These are phyloP conservation scores for Geotrichum phurueaensis DNA, from an alignment of 1,139 yeast genomes.

Conservation along the genomic window DNA sequence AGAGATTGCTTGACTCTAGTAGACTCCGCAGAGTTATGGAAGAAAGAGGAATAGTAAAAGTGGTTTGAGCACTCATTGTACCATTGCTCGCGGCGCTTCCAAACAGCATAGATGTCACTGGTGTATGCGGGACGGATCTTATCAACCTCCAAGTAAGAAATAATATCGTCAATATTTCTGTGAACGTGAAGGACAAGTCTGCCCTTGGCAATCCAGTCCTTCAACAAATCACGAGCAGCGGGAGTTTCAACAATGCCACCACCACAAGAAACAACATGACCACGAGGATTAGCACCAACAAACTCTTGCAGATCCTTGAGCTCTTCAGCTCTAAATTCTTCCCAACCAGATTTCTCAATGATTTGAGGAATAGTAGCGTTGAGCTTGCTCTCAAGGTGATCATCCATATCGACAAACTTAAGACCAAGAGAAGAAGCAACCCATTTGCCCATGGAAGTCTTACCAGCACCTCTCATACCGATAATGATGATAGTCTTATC, in stretches of 20 bases:
- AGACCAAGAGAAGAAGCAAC: slow-evolving; percentile 68
- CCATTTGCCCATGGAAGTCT: slow-evolving; percentile 79
- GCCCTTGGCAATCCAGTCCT: slow-evolving; percentile 49
- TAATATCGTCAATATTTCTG: slow-evolving; percentile 77
- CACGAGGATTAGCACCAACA: slow-evolving; percentile 45
- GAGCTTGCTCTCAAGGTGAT: slow-evolving; percentile 52
- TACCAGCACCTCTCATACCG: slow-evolving; percentile 99
- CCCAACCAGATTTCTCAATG: slow-evolving; percentile 78
- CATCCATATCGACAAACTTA: slow-evolving; percentile 72
- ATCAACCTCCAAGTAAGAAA: slow-evolving; percentile 66
- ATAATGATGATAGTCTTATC: slow-evolving; percentile 67
- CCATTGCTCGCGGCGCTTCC: slow-evolving; percentile 76
- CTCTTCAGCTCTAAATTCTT: slow-evolving; percentile 69
- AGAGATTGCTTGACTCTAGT: slow-evolving; percentile 54
- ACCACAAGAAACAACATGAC: slow-evolving; percentile 82
- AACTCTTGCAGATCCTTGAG: slow-evolving; percentile 50
- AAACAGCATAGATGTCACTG: slow-evolving; percentile 73
- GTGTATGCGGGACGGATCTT: slow-evolving; percentile 78
- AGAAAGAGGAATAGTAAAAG: slow-evolving; percentile 63
- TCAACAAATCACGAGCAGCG: slow-evolving; percentile 57
- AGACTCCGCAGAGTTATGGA: slow-evolving; percentile 52
- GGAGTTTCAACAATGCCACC: slow-evolving; percentile 90
- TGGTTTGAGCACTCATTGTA: slow-evolving; percentile 76
- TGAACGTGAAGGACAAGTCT: slow-evolving; percentile 85
- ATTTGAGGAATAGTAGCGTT: slow-evolving; percentile 58